Conservation (phyloP, 1,284 basidiomycete genomes). For the Irpex sp. region DNA sequence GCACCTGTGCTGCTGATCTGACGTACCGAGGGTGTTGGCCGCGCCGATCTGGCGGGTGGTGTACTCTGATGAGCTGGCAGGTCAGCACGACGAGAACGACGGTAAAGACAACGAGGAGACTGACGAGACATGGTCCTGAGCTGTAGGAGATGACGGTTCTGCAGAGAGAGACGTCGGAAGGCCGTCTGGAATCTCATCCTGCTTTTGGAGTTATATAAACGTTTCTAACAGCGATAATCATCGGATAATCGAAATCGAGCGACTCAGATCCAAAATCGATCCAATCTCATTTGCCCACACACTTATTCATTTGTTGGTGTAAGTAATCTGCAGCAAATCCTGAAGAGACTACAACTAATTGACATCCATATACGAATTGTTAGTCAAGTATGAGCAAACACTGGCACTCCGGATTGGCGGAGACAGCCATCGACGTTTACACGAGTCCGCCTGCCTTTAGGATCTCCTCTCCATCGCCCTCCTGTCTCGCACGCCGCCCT, state of each 20-base stretch:
- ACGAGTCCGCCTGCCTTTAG: constrained; percentile 36
- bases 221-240: constrained; percentile 16
- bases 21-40: constrained; percentile 87
- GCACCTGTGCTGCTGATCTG: background rate
- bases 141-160: constrained; percentile 52
- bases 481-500: constrained; percentile 21
- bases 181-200: constrained; percentile 28
- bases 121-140: constrained; percentile 55
- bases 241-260: constrained; percentile 10
- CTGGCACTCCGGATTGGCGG: background rate
- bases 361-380: background rate
- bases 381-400: background rate
- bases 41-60: constrained; percentile 80
- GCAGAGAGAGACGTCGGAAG: constrained; percentile 50
- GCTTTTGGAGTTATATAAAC: constrained; percentile 9
- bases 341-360: background rate
- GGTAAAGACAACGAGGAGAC: constrained; percentile 25
- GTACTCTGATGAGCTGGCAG: constrained; percentile 48
- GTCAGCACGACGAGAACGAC: constrained; percentile 8
- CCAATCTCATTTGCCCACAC: constrained; percentile 1
- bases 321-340: background rate
- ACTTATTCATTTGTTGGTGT: background rate
- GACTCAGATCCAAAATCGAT: constrained; percentile 1
- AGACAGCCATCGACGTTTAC: constrained; percentile 11
- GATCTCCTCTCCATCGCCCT: constrained; percentile 37